phyloP scores from a whole-genome alignment of 805 yeast genomes.

The Spathaspora hagerdaliae region DNA sequence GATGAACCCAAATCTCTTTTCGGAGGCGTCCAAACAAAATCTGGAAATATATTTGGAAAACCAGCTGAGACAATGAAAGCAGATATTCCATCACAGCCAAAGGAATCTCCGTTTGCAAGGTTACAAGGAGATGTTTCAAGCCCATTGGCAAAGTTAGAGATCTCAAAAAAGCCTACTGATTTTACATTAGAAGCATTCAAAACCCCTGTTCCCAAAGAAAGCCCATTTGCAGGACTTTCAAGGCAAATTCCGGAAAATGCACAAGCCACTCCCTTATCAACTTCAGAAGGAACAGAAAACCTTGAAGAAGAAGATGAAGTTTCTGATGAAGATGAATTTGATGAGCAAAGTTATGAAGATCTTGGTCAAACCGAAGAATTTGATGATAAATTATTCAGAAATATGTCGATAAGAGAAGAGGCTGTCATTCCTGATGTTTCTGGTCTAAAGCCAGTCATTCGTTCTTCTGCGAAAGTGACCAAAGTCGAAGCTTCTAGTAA shows the following conservation, averaged over 20 bases:
- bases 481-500: neutral
- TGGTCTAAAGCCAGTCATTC: too few relatives aligned
- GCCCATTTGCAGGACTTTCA: neutral
- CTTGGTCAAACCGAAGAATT: neutral
- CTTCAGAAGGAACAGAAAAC: neutral
- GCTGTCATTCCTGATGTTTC: neutral
- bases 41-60: constrained; percentile 7
- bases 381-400: neutral
- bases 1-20: neutral
- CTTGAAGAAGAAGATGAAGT: constrained; percentile 2
- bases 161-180: neutral
- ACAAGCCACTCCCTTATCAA: too few relatives aligned
- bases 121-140: neutral
- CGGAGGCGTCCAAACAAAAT: neutral
- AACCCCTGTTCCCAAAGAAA: neutral
- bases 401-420: neutral
- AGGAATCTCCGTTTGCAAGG: constrained; percentile 7
- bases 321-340: constrained; percentile 1
- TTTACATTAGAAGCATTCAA: neutral
- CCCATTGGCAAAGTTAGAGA: neutral
- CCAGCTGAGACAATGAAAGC: neutral
- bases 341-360: neutral
- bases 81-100: neutral
- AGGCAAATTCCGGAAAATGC: too few relatives aligned
- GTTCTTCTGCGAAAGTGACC: too few relatives aligned